A percentile compares a stretch with the other conserved stretches of the same genome.
phyloP scores from a whole-genome alignment of 805 yeast species.

The Deakozyma indianensis region DNA sequence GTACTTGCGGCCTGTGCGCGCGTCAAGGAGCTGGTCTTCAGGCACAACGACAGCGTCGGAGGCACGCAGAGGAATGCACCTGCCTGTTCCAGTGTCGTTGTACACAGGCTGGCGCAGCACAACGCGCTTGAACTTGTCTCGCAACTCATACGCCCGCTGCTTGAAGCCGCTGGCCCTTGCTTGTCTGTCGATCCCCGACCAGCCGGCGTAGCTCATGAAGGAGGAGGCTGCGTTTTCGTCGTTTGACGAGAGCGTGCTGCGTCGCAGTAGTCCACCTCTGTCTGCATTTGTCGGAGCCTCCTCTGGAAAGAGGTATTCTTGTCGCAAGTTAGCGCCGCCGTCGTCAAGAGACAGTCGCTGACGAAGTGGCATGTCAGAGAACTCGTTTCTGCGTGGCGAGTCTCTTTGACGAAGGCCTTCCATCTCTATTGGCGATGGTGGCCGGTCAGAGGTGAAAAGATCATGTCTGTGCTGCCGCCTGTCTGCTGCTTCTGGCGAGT shows the following conservation, averaged over 20 bases:
- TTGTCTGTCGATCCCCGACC: background rate
- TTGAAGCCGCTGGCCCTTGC: background rate
- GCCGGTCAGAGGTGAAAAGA: background rate
- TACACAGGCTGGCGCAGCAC: background rate
- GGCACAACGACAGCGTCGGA: conserved; percentile 23
- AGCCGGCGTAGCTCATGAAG: background rate
- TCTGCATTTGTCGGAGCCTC: background rate
- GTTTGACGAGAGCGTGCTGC: background rate
- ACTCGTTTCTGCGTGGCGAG: background rate
- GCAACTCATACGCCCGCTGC: background rate
- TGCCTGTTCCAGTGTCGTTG: conserved; percentile 44
- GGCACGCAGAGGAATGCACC: conserved; percentile 56
- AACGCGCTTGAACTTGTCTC: background rate
- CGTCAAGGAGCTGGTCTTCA: conserved; percentile 40
- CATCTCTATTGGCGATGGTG: background rate
- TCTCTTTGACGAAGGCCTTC: background rate
- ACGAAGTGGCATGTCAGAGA: background rate
- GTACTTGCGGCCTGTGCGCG: conserved; percentile 49
- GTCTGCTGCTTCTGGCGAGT: background rate
- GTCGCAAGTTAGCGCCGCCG: conserved; percentile 1
- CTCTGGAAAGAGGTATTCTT: background rate
- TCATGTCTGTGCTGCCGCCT: background rate
- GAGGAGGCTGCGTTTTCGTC: background rate
- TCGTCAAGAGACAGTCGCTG: background rate
- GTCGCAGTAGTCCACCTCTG: background rate